Conservation (phyloP, 495 filamentous ascomycete genomes). For the Podospora pseudoanserina region DNA sequence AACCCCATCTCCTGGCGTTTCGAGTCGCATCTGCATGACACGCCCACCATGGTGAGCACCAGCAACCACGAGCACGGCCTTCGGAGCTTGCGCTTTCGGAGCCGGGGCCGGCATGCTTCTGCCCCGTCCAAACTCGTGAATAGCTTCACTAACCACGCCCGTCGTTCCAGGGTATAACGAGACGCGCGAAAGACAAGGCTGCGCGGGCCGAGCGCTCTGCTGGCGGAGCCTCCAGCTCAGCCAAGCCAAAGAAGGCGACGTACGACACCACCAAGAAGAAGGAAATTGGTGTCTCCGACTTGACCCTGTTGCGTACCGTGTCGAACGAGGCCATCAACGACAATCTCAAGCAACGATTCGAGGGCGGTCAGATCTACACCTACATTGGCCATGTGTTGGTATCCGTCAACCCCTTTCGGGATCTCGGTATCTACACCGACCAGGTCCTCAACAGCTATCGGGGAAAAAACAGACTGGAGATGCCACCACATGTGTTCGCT, state of each 20-base stretch:
- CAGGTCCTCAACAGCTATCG: conserved; percentile 83
- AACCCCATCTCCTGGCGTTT: conserved; percentile 4
- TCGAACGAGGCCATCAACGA: conserved; percentile 99
- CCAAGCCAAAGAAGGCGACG: conserved; percentile 87
- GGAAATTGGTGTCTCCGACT: conserved; percentile 96
- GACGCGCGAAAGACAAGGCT: conserved; percentile 57
- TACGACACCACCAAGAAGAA: conserved; percentile 98
- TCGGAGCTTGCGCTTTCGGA: conserved; percentile 2
- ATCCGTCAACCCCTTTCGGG: conserved; percentile 97
- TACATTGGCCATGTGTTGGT: conserved; percentile 99
- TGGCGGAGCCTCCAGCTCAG: conserved; percentile 48
- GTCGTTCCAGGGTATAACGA: conserved; percentile 50
- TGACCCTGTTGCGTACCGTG: conserved; percentile 96
- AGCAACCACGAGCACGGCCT: not conserved
- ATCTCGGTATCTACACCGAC: conserved; percentile 98
- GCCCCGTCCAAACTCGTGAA: not conserved
- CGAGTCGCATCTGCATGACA: conserved; percentile 21
- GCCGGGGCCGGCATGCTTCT: not conserved
- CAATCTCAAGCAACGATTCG: conserved; percentile 95
- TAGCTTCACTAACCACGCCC: conserved; percentile 8
- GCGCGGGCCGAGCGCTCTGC: conserved; percentile 57
- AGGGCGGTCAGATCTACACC: conserved; percentile 96
- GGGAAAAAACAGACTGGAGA: conserved; percentile 94
- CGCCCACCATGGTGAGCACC: conserved; percentile 32
- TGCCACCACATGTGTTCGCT: conserved; percentile 94